These are phyloP conservation scores for Eucalyptus urophylla DNA, from an alignment of 345 rosid species.

Conservation along the genomic window DNA sequence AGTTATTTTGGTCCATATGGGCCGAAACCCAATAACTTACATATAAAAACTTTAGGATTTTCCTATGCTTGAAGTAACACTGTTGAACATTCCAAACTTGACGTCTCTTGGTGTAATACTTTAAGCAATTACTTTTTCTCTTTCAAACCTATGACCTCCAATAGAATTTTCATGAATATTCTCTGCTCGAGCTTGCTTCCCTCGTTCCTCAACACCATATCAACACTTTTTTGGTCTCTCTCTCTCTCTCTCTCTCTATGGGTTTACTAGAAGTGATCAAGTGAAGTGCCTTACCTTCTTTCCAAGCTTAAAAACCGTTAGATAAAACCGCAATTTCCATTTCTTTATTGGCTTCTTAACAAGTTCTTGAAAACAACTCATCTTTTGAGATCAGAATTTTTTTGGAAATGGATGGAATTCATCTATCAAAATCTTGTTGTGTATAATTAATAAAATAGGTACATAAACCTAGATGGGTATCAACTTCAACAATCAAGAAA, in stretches of 20 bases:
- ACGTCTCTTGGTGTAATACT: too few relatives aligned
- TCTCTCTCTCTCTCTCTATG: neutral
- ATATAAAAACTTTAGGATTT: too few relatives aligned
- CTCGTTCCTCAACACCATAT: constrained; percentile 14
- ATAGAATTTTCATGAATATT: constrained; percentile 28
- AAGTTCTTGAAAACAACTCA: neutral
- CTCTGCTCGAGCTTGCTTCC: constrained; percentile 27
- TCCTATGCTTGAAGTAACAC: fast-evolving
- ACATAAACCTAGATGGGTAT: neutral
- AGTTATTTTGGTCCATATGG: too few relatives aligned
- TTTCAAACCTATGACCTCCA: too few relatives aligned
- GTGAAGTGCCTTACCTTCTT: neutral
- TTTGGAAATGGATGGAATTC: neutral
- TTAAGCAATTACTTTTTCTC: too few relatives aligned
- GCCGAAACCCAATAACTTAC: fast-evolving
- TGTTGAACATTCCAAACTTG: too few relatives aligned
- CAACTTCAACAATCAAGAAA: too few relatives aligned
- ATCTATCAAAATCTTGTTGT: neutral
- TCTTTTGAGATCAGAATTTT: neutral
- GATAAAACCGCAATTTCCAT: neutral
- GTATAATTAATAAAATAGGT: neutral
- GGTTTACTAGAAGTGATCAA: neutral
- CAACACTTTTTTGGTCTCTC: constrained; percentile 15
- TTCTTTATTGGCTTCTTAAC: neutral
- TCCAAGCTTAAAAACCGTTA: neutral